These are phyloP conservation scores for Aspergillus bombycis DNA, from an alignment of 2,329 filamentous ascomycete genomes.

Conservation along the genomic window DNA sequence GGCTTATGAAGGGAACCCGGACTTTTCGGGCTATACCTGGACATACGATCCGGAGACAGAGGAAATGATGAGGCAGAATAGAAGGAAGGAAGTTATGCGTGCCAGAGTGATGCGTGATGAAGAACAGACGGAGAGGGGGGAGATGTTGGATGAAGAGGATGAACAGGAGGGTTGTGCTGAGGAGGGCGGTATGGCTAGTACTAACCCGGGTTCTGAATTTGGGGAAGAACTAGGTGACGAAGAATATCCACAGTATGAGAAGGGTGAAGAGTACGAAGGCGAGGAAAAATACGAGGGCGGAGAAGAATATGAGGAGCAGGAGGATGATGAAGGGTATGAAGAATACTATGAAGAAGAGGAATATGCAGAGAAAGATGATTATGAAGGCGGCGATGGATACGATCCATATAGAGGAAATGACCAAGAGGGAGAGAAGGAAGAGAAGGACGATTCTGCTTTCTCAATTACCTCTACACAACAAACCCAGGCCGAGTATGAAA, in stretches of 20 bases:
- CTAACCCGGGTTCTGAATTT: neutral
- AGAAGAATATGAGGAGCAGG: neutral
- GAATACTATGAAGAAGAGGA: constrained; percentile 2
- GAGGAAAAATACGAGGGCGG: neutral
- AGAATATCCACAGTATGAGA: neutral
- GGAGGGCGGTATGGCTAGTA: neutral
- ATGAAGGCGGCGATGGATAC: neutral
- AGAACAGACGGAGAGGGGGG: neutral
- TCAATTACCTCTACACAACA: constrained; percentile 1
- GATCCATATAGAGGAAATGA: neutral
- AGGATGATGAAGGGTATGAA: neutral
- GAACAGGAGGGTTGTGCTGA: neutral
- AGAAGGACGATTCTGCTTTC: neutral
- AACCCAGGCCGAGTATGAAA: constrained; percentile 10
- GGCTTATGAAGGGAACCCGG: constrained; percentile 8
- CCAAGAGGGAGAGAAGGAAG: neutral
- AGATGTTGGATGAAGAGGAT: constrained; percentile 1
- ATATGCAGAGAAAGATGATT: neutral
- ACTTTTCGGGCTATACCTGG: neutral
- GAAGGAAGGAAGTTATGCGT: constrained; percentile 3
- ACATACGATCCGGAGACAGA: constrained; percentile 5
- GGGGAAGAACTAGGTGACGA: neutral
- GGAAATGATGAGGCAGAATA: constrained; percentile 1
- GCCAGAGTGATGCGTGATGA: constrained; percentile 7
- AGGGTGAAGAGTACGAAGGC: neutral